phyloP scores from a whole-genome alignment of 2,329 filamentous ascomycete genomes.

The Elsinoe perseae region DNA sequence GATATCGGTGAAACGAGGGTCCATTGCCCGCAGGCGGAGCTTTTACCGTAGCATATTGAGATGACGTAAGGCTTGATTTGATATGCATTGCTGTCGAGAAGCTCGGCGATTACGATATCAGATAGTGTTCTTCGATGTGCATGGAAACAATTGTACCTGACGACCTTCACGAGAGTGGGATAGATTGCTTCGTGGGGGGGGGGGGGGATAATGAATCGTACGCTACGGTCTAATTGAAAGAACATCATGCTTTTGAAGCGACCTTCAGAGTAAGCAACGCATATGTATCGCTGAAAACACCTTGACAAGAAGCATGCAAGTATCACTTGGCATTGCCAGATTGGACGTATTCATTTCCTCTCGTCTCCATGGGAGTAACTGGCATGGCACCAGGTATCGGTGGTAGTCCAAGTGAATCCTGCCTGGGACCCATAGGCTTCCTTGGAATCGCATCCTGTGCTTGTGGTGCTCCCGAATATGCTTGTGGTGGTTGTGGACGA shows the following conservation, averaged over 20 bases:
- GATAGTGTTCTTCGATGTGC: not conserved
- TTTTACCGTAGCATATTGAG: not conserved
- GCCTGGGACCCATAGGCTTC: constrained; percentile 5
- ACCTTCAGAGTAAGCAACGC: not conserved
- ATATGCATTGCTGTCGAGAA: not conserved
- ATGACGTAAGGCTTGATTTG: not conserved
- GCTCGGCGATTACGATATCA: not conserved
- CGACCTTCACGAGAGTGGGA: not conserved
- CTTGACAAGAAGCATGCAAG: not conserved
- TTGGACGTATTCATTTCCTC: not conserved
- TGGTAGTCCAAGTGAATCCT: constrained; percentile 9
- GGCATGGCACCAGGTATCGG: constrained; percentile 13
- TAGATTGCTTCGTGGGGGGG: too few relatives aligned
- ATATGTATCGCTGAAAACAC: not conserved
- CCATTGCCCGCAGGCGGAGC: not conserved
- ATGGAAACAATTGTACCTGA: not conserved
- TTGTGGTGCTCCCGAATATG: not conserved
- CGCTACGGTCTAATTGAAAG: too few relatives aligned
- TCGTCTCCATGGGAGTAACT: constrained; percentile 11
- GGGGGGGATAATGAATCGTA: too few relatives aligned
- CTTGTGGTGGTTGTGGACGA: not conserved
- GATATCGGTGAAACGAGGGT: not conserved
- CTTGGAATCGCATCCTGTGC: not conserved
- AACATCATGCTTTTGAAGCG: not conserved
- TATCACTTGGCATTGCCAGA: not conserved